Percentiles rank a stretch among this genome's conserved stretches.
phyloP scores from a whole-genome alignment of 345 rosid species.

The Salix brachista region DNA sequence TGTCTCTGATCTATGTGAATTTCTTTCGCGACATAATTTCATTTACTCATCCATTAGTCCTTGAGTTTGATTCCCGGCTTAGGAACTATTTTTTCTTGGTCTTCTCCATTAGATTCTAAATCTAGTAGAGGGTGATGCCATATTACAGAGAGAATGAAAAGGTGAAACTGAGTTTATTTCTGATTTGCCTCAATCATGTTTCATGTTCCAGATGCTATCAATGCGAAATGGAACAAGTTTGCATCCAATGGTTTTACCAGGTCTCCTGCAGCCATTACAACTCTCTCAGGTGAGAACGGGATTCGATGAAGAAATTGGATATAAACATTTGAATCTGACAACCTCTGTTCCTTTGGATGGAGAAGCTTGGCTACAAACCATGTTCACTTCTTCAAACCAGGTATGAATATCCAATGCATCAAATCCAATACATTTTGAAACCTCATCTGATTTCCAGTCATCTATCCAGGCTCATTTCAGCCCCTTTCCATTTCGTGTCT shows the following conservation, averaged over 20 bases:
- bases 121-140: neutral
- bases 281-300: constrained; percentile 33
- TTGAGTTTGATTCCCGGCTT: neutral
- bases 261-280: constrained; percentile 47
- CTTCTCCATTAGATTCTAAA: neutral
- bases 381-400: constrained; percentile 35
- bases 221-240: constrained; percentile 73
- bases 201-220: constrained; percentile 59
- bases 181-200: constrained; percentile 14
- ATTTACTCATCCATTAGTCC: neutral
- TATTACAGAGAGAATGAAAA: neutral
- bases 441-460: constrained; percentile 51
- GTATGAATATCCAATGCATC: constrained; percentile 32
- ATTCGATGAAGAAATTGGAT: constrained; percentile 28
- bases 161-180: neutral
- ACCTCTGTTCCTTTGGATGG: constrained; percentile 28
- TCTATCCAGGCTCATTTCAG: constrained; percentile 49
- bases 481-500: constrained; percentile 35
- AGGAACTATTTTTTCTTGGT: neutral
- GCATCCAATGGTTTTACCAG: constrained; percentile 64
- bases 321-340: constrained; percentile 26
- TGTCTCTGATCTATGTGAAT: neutral
- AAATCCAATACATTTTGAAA: constrained; percentile 36
- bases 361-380: constrained; percentile 30
- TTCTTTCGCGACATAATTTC: neutral